Evolutionary conservation across 805 yeast species (phyloP), one percentile per base, ranked within the genome.

Genomic region (Metschnikowia hibisci): DNA sequence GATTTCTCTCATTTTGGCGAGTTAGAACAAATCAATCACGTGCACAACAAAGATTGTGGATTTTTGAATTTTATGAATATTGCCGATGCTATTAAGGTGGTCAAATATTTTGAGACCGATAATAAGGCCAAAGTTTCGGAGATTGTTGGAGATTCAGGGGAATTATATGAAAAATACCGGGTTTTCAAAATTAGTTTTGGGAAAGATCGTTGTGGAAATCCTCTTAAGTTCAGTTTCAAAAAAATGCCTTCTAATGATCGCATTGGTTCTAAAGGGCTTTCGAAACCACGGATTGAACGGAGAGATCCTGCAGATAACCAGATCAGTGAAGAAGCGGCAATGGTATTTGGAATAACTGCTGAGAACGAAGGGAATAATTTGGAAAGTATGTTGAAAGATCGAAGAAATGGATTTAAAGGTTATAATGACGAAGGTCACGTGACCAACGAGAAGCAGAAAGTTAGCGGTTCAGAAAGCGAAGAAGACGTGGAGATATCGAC

Each of bases 141-240:
- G 12, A 59, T 64, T 7, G 75, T 72, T 29, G 62, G 66, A 4
- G 63, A 63, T n/a, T 53, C 54, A 10, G 63, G 61, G 6, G 49
- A 49, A 22, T 59, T 68, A 41, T 69, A 57, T 45, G 62, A 71
- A 26, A 73, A 71, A 50, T 85, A 84, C 54, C 54, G 54, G 32
- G 66, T 71, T 4, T 77, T 80, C 52, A 78, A 80, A 46, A 78
- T 85, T 34, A 76, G 78, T 39, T 85, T 74, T 62, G 95, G 88
- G 35, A 82, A 82, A 54, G 95, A 85, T 62, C 72, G 95, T 57
- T 85, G 95, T 66, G 95, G 84, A 3, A 84, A 84, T 55, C 87
- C 77, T 26, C 83, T 80, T 46, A 84, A 77, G 64, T 70, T 69
- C 43, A 64, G 65, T 51, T 64, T 58, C 61, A 73, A 62, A 58